Percentiles rank a stretch among this genome's conserved stretches.
Conservation (phyloP, 345 rosid species). For the Populus alba region DNA sequence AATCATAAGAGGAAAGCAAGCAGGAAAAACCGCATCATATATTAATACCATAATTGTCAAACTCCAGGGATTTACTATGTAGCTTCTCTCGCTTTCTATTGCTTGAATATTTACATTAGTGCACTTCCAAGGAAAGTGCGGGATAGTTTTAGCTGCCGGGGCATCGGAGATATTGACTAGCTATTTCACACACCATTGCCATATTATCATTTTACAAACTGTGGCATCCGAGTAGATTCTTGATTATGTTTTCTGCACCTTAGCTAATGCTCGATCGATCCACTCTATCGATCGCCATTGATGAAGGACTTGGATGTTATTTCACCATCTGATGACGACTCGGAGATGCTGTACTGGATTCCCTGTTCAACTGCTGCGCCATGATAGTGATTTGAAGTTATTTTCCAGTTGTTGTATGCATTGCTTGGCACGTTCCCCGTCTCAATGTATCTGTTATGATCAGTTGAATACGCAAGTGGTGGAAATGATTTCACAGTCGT, state of each 20-base stretch:
- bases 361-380: conserved; percentile 16
- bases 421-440: conserved; percentile 21
- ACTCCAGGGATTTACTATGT: not conserved
- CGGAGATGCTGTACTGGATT: conserved; percentile 30
- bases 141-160: not conserved
- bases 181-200: not conserved
- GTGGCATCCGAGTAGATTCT: not conserved
- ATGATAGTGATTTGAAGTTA: conserved; percentile 4
- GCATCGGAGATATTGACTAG: not conserved
- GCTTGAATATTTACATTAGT: not conserved
- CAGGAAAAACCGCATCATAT: not conserved
- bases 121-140: not conserved
- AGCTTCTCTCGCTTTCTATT: not conserved
- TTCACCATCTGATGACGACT: conserved; percentile 45
- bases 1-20: no score
- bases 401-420: conserved; percentile 28
- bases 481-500: conserved; percentile 26
- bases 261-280: not conserved
- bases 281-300: conserved; percentile 11
- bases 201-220: not conserved
- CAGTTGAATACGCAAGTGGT: conserved; percentile 24
- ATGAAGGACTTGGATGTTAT: conserved; percentile 33
- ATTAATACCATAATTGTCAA: not conserved
- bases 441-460: conserved; percentile 12
- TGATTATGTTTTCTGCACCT: not conserved